Percentiles rank a stretch among this genome's conserved stretches.
Conservation (phyloP, 345 rosid species). For the Geranium brycei region DNA sequence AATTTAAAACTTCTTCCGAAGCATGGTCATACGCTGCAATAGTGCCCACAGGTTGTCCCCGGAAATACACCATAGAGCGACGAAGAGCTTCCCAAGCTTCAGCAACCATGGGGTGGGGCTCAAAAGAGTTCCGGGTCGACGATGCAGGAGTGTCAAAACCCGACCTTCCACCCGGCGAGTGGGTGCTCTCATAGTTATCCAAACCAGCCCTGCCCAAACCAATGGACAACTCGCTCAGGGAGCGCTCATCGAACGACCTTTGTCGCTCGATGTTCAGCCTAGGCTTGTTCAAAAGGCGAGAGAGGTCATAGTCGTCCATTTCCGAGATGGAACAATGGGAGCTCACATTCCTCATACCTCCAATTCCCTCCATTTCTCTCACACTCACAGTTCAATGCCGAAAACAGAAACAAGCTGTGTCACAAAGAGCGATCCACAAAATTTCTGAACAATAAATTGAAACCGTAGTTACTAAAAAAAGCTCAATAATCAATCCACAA, state of each 20-base stretch:
- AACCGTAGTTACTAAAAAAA: no score
- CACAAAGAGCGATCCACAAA: no score
- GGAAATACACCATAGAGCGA: constrained; percentile 1
- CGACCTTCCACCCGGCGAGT: constrained; percentile 55
- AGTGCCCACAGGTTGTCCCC: constrained; percentile 6
- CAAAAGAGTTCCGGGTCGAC: background rate
- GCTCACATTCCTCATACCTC: constrained; percentile 57
- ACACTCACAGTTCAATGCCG: background rate
- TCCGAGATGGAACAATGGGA: constrained; percentile 71
- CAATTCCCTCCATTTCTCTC: constrained; percentile 14
- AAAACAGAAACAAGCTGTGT: background rate
- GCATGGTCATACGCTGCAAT: constrained; percentile 5
- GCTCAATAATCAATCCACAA: no score
- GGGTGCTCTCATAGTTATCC: constrained; percentile 36
- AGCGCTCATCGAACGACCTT: constrained; percentile 89
- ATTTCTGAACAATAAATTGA: no score
- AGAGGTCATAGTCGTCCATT: constrained; percentile 58
- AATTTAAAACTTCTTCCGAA: constrained; percentile 5
- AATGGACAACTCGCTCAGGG: constrained; percentile 68
- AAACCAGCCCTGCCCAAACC: constrained; percentile 41
- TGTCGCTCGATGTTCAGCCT: constrained; percentile 78
- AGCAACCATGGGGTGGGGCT: constrained; percentile 7
- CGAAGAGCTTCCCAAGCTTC: constrained; percentile 4
- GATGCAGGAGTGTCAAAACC: constrained; percentile 24
- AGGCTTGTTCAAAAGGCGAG: constrained; percentile 76